Conservation (phyloP, 1,284 basidiomycete genomes). For the Schizophyllum commune region DNA sequence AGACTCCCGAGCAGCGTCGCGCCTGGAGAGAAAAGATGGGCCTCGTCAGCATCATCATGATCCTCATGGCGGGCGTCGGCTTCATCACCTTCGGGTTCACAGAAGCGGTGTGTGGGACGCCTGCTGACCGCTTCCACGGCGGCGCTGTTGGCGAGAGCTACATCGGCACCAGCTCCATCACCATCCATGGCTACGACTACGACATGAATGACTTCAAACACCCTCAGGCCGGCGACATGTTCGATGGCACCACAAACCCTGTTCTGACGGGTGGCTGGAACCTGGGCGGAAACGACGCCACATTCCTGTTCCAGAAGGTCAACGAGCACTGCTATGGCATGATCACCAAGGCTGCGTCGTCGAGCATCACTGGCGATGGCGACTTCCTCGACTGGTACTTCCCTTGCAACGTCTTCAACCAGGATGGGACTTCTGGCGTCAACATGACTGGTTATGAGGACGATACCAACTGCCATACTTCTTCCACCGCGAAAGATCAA, state of each 20-base stretch:
- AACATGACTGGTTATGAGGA: conserved; percentile 67
- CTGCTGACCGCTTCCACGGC: conserved; percentile 73
- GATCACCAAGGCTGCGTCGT: conserved; percentile 66
- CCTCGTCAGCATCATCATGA: conserved; percentile 72
- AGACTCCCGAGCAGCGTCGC: conserved; percentile 88
- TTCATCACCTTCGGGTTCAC: conserved; percentile 99
- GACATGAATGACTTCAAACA: conserved; percentile 85
- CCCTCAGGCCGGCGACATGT: conserved; percentile 56
- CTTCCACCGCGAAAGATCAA: conserved; percentile 41
- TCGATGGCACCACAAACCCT: conserved; percentile 79
- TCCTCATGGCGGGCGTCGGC: conserved; percentile 89
- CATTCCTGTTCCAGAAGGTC: conserved; percentile 91
- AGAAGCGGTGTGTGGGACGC: conserved; percentile 84
- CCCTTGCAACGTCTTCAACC: conserved; percentile 86
- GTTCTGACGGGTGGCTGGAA: conserved; percentile 73
- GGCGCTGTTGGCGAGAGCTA: conserved; percentile 61
- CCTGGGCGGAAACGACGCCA: conserved; percentile 81
- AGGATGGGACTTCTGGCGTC: conserved; percentile 54
- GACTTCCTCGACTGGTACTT: conserved; percentile 82
- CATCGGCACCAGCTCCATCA: conserved; percentile 76
- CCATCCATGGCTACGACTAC: conserved; percentile 92
- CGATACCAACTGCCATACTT: conserved; percentile 67
- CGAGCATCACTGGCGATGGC: conserved; percentile 56
- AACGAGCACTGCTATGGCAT: conserved; percentile 76
- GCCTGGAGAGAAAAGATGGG: conserved; percentile 99